Evolutionary conservation across 306 rosid genomes (phyloP).

Genomic region (Medicago ruthenica): DNA sequence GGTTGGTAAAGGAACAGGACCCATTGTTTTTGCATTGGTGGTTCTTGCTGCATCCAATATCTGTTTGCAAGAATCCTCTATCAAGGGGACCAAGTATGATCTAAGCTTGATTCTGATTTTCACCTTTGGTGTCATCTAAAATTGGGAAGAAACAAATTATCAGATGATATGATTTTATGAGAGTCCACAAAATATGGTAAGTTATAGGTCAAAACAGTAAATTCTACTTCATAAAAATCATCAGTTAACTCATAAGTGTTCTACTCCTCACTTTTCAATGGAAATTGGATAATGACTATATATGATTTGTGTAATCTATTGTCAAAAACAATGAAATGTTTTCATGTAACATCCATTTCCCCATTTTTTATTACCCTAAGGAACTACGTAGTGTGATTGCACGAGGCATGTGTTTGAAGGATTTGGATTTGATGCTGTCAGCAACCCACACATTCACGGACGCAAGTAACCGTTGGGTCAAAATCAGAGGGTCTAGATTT

Average conservation of each 20-base stretch:
- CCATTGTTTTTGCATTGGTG: conserved; percentile 95
- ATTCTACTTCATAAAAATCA: neutral
- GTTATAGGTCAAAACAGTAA: neutral
- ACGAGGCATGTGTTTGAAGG: no score
- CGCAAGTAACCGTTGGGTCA: no score
- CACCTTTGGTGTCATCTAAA: conserved; percentile 90
- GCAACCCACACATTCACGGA: no score
- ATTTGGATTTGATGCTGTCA: no score
- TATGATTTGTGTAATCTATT: neutral
- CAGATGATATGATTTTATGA: conserved; percentile 29
- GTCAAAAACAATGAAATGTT: neutral
- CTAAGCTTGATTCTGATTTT: conserved; percentile 95
- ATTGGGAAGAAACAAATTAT: conserved; percentile 34
- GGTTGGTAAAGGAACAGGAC: conserved; percentile 98
- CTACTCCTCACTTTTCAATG: neutral
- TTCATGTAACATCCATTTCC: neutral
- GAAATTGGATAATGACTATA: neutral
- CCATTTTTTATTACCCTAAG: no score
- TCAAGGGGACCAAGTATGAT: conserved; percentile 87
- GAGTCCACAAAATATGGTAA: neutral
- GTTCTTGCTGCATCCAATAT: conserved; percentile 90
- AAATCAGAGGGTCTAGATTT: no score
- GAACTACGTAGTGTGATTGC: no score
- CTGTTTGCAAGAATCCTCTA: conserved; percentile 99
- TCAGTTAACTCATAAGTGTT: neutral